Evolutionary conservation across 495 filamentous ascomycete genomes (phyloP), one percentile per base, ranked within the genome.

Genomic region (Tuber melanosporum): DNA sequence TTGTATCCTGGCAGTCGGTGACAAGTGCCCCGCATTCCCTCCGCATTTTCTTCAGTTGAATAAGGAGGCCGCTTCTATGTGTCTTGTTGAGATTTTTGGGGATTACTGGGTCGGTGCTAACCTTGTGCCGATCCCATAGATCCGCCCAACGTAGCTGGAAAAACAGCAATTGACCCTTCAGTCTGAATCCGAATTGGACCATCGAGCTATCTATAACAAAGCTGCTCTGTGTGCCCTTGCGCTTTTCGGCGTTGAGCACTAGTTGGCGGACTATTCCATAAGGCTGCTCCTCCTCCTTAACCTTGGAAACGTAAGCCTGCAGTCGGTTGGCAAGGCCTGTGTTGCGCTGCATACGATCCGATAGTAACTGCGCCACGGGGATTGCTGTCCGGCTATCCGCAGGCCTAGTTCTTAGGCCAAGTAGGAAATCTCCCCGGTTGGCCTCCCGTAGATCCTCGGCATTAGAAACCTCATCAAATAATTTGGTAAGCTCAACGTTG

Each of bases 191-290:
- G 57, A 83, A 81, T 71, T 86, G 83, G 26, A 86, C 81, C 0
- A 81, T 77, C 1, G 73, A 78, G 41, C 85, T 84, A 41, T 87
- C 85, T 43, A 87, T 85, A 39, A 81, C 73, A 76, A 90, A 87
- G 17, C 82, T 78, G 2, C 82, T 82, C 32, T 80, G 72, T 41
- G 79, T 70, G 22, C 81, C 83, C 47, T 83, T 80, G 52, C 85
- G 84, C 49, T 86, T 85, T 22, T 85, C 85, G 7, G 87, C 87
- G 66, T 88, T 85, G 73, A 87, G 81, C 42, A 90, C 88, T 76
- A 90, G 75, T 17, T 80, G 82, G 32, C 86, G 85, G 14, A 92
- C 88, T 20, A 86, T 85, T 62, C 87, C 85, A 74, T 90, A 90
- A 0, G 90, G 90, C 74, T 92, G 89, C 83, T 92, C 91, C 71